Base-by-base conservation (phyloP, 2,329 filamentous ascomycete species). In the Biscogniauxia marginata region DNA sequence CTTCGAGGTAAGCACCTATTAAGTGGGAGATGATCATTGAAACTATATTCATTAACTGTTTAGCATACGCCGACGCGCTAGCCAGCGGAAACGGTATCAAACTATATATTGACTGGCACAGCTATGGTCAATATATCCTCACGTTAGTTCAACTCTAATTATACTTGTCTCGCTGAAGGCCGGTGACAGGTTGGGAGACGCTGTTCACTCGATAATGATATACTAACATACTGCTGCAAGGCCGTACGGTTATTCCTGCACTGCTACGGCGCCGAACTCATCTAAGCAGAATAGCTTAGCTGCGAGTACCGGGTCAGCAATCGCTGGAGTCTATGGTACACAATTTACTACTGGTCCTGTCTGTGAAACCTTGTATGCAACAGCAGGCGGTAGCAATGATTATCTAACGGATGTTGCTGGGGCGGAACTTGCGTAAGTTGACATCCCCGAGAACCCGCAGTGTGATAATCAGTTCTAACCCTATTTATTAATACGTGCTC, bases 1-100 rank as follows among this genome's bases (percentile, higher is more conserved):
- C 64, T 69, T 45, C 63, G 65, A 55, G 52, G 67, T 68, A 62
- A 58, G 64, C 19, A 19, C 4, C 9, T 43, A n/a, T 13, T 24
- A 43, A n/a, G 39, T 19, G 6, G 9, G 43, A 30, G 47, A 18
- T 6, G 21, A 21, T 46, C 22, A 20, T 7, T 25, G 13, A 6
- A 51, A 19, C 24, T 39, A 44, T 45, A 16, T 60, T 63, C 6
- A 66, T 20, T 4, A 7, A 0, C 9, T 69, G 82, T 48, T 72
- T 74, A 57, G 74, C 74, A 9, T 77, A 79, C 52, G 72, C 82
- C 24, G 74, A 78, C 54, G 68, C 74, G 46, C 67, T 85, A 9
- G 72, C 74, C 4, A 60, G 57, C 7, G 59, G 55, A 23, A 64
- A 62, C 2, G 67, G 67, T 3, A 68, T 69, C 46, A 67, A 67